These are phyloP conservation scores for Helicostylum pulchrum DNA, from an alignment of 192 early-diverging fungal species.

Conservation along the genomic window DNA sequence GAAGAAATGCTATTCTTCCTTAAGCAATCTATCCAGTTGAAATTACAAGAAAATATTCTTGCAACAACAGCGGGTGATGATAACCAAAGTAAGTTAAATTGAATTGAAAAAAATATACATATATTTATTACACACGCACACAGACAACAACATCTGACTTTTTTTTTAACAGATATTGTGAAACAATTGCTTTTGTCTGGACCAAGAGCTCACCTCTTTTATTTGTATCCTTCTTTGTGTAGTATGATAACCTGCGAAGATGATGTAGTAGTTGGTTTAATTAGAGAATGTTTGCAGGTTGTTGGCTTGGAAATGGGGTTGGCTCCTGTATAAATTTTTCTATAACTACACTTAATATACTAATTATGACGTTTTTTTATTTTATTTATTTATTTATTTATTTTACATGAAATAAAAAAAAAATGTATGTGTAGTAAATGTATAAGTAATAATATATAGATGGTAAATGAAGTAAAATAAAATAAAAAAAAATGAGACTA, in stretches of 20 bases:
- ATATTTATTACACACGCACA: neutral
- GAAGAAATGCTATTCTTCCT: slow-evolving; percentile 57
- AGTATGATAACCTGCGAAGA: slow-evolving; percentile 53
- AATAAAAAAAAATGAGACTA: neutral
- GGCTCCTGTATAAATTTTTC: neutral
- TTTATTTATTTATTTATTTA: slow-evolving; percentile 8
- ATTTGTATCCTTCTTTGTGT: slow-evolving; percentile 63
- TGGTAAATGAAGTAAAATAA: neutral
- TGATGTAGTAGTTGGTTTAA: slow-evolving; percentile 27
- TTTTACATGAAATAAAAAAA: too few relatives aligned
- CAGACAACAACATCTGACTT: neutral
- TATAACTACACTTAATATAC: slow-evolving; percentile 5
- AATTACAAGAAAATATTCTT: slow-evolving; percentile 46
- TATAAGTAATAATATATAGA: neutral
- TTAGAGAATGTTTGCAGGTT: slow-evolving; percentile 28
- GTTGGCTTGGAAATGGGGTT: slow-evolving; percentile 34
- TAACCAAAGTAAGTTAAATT: slow-evolving; percentile 19
- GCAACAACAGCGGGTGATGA: neutral
- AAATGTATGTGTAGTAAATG: neutral
- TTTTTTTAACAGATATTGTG: slow-evolving; percentile 36
- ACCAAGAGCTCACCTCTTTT: slow-evolving; percentile 63
- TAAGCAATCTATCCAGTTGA: slow-evolving; percentile 44
- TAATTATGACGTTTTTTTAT: slow-evolving; percentile 2
- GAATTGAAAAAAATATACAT: neutral
- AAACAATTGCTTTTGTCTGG: slow-evolving; percentile 55